phyloP scores from a whole-genome alignment of 169 alveolate species.

The Cystoisospora suis region DNA sequence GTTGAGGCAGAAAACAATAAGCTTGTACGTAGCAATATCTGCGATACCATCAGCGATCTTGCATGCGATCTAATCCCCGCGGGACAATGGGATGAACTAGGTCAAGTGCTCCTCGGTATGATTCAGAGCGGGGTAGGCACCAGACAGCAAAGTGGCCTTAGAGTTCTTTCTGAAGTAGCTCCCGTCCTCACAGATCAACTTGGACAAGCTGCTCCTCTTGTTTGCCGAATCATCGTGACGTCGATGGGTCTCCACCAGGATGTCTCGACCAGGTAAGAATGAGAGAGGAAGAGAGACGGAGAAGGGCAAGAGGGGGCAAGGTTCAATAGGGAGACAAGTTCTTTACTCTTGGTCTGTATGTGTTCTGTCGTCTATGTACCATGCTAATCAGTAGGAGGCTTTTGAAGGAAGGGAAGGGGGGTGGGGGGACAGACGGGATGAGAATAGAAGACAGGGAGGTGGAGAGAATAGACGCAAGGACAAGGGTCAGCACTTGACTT shows the following conservation, averaged over 20 bases:
- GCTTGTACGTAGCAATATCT: constrained; percentile 40
- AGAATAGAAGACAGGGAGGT: no score
- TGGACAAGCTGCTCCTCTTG: constrained; percentile 1
- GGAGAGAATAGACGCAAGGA: no score
- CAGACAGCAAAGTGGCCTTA: constrained; percentile 44
- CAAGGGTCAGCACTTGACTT: no score
- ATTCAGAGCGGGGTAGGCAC: not conserved
- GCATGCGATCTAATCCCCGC: constrained; percentile 44
- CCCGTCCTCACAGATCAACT: constrained; percentile 29
- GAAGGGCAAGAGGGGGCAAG: no score
- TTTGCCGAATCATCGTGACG: constrained; percentile 7
- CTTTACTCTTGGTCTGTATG: no score
- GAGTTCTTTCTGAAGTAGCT: constrained; percentile 20
- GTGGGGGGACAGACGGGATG: no score
- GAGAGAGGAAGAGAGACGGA: no score
- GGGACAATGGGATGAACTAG: constrained; percentile 41
- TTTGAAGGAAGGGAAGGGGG: no score
- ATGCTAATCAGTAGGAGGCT: no score
- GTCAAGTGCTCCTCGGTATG: constrained; percentile 28
- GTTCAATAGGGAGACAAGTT: no score
- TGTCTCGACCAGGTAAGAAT: constrained; percentile 16
- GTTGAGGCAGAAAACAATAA: constrained; percentile 20
- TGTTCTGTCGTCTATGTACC: no score
- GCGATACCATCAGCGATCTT: constrained; percentile 42
- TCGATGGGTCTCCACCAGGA: not conserved